Evolutionary conservation across 177 flowering plant species (phyloP), one percentile per base, ranked within the genome.

Genomic region (Vitis hybrid): DNA sequence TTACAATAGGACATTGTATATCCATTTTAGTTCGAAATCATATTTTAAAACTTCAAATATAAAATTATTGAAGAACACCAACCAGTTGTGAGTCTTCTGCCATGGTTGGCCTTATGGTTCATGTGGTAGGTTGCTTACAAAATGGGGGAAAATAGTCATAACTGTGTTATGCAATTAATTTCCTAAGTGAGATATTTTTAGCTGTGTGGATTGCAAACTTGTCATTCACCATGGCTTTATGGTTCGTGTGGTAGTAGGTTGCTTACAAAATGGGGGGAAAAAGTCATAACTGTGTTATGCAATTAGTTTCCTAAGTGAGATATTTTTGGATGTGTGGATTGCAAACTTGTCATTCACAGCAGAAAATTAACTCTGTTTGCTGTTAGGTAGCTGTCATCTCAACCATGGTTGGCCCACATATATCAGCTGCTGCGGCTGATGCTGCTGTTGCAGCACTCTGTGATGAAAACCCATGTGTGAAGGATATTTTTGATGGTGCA

Each of bases 361-460:
- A 16, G 11, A 56, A 58, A 40, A 54, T 14, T 74, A 55, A 76
- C 52, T 7, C 1, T 71, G 67, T 79, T 52, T 66, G 14, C 52
- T 46, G 27, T 75, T 75, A 94, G 98, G 88, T 90, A 48, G 85
- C 94, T 81, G 70, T 65, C 64, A 76, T 93, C 27, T 83, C 92
- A 48, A 76, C 85, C 48, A 79, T 79, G 75, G 91, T 85, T 75
- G 87, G 88, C 40, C 92, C 97, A 56, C 80, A 79, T 72, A 65
- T 93, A 55, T 80, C 92, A 60, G 84, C 88, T 19, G 87, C 91
- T 70, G 98, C 97, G 50, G 89, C 92, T 62, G 87, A 88, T 70
- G 97, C 95, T 80, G 87, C 97, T 72, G 75, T 95, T 69, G 49
- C 82, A 12, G 85, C 89, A 46, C 84, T 95, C 60, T 90, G 89